These are phyloP conservation scores for Clarkia xantiana DNA, from an alignment of 345 rosid species.

Conservation along the genomic window DNA sequence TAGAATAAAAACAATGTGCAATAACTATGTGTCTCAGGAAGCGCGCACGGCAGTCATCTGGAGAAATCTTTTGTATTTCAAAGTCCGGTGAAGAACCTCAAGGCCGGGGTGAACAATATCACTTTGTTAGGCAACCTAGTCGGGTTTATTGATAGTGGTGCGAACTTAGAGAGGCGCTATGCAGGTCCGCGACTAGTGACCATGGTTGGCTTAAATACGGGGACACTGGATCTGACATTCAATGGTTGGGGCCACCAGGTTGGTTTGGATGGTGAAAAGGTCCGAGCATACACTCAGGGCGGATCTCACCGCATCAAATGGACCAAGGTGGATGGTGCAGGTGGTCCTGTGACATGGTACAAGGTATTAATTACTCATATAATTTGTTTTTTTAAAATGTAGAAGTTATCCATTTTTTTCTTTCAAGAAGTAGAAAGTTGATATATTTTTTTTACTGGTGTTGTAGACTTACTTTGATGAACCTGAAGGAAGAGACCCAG, in stretches of 20 bases:
- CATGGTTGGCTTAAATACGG: too few species aligned
- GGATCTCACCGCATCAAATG: slow-evolving; percentile 40
- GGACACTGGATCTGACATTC: slow-evolving; percentile 31
- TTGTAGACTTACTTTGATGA: slow-evolving; percentile 50
- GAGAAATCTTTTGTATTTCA: slow-evolving; percentile 77
- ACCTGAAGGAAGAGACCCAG: slow-evolving; percentile 51
- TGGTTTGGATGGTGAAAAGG: slow-evolving; percentile 50
- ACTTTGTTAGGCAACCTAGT: slow-evolving; percentile 34
- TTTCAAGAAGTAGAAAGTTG: neutral
- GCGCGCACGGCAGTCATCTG: slow-evolving; percentile 66
- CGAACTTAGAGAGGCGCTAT: too few species aligned
- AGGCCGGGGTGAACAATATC: slow-evolving; percentile 40
- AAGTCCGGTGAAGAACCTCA: slow-evolving; percentile 20
- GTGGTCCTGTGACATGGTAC: slow-evolving; percentile 56
- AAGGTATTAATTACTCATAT: slow-evolving; percentile 59
- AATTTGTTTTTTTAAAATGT: too few species aligned
- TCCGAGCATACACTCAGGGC: slow-evolving; percentile 23
- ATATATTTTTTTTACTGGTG: neutral
- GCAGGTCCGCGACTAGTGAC: too few species aligned
- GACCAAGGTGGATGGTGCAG: slow-evolving; percentile 19
- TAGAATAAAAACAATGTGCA: neutral
- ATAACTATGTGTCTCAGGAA: slow-evolving; percentile 21
- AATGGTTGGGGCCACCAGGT: slow-evolving; percentile 67
- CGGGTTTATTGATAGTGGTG: slow-evolving; percentile 16
- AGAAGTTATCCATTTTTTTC: too few species aligned